phyloP scores from a whole-genome alignment of 2,329 filamentous ascomycete genomes.

The Stachybotrys elegans region DNA sequence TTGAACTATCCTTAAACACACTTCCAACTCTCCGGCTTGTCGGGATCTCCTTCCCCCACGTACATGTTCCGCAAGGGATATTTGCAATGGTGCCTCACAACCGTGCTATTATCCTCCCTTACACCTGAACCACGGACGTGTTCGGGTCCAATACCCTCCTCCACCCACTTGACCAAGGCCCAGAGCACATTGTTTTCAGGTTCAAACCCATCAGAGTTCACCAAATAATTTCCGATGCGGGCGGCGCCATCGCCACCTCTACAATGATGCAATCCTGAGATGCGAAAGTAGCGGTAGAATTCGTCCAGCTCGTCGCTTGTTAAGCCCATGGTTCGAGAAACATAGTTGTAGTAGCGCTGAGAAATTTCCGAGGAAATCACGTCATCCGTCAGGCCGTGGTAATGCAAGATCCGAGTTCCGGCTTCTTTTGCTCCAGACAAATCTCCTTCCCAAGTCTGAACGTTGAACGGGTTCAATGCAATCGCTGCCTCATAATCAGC shows the following conservation, averaged over 20 bases:
- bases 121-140: constrained; percentile 25
- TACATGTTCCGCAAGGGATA: constrained; percentile 25
- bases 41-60: constrained; percentile 17
- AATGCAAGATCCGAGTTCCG: constrained; percentile 40
- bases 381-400: constrained; percentile 43
- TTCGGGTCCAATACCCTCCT: constrained; percentile 31
- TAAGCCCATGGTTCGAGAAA: too few species aligned
- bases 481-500: constrained; percentile 24
- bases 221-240: too few species aligned
- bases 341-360: too few species aligned
- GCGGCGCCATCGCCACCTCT: too few species aligned
- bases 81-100: constrained; percentile 25
- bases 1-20: constrained; percentile 15
- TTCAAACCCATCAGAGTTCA: too few species aligned
- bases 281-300: too few species aligned
- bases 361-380: too few species aligned
- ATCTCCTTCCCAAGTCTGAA: constrained; percentile 33
- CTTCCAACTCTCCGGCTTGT: constrained; percentile 19
- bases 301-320: too few species aligned
- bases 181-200: too few species aligned
- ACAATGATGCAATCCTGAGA: too few species aligned
- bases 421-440: constrained; percentile 30
- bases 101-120: constrained; percentile 16
- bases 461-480: constrained; percentile 33
- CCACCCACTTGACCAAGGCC: constrained; percentile 42